These are phyloP conservation scores for Eutrema salsugineum DNA, from an alignment of 441 rosid genomes.

Conservation along the genomic window DNA sequence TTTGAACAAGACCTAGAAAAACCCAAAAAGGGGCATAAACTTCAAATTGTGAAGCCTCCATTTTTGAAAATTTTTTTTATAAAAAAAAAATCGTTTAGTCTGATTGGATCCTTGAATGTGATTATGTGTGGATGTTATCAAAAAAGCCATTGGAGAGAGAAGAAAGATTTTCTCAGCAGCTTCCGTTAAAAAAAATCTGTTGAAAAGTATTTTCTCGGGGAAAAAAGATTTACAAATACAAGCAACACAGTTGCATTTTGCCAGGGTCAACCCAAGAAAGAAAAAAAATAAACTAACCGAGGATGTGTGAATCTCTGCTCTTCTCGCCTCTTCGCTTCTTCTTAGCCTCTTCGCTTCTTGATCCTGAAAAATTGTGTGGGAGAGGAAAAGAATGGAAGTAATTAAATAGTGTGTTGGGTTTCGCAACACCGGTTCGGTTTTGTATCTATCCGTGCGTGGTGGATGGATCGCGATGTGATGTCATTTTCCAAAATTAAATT, in stretches of 20 bases:
- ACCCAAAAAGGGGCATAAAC: background rate
- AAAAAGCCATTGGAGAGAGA: background rate
- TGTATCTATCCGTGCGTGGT: constrained; percentile 6
- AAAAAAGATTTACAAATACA: background rate
- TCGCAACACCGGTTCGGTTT: constrained; percentile 14
- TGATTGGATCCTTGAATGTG: background rate
- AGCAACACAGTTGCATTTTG: constrained; percentile 1
- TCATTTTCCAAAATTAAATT: background rate
- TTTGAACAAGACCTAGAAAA: too few relatives aligned
- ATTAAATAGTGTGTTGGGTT: constrained; percentile 4
- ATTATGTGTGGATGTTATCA: background rate
- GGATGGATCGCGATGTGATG: constrained; percentile 10
- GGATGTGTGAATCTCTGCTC: background rate
- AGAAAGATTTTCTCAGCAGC: background rate
- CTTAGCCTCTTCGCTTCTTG: background rate
- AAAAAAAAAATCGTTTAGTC: background rate
- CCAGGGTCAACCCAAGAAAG: background rate
- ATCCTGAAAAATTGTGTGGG: background rate
- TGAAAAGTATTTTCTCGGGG: background rate
- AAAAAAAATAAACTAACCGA: constrained; percentile 10
- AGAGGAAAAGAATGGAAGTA: background rate
- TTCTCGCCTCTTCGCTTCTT: background rate
- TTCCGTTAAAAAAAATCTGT: background rate
- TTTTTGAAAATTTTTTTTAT: too few relatives aligned
- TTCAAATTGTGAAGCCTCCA: background rate